Evolutionary conservation across 306 rosid genomes (phyloP), one percentile per base, ranked within the genome.

Genomic region (Corylus heterophylla): DNA sequence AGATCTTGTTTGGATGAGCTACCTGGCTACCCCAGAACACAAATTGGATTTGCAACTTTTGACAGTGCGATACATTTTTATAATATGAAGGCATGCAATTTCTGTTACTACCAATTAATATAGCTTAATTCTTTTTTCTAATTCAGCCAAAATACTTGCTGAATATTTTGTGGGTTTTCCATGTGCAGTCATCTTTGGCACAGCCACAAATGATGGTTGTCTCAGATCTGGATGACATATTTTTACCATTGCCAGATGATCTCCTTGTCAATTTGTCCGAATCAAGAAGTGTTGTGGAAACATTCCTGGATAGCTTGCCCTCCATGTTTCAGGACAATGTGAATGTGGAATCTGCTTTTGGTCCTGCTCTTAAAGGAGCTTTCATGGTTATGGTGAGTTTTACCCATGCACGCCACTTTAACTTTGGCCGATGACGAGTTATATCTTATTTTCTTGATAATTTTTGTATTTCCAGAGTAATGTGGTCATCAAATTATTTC

Each of bases 171-270:
- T 76, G 80, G 72, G 39, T 80, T 80, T 83, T 76, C 74, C 78
- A 39, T 67, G 70, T 88, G 80, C 89, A 96, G 99, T 90, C 99
- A 75, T 90, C 98, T 80, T 85, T 96, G 89, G 90, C 91, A 61
- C 99, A 96, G 83, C 96, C 99, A 55, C 99, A 96, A 87, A 96
- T 96, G 99, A 88, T 90, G 91, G 99, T 96, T 82, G 97, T 96
- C 88, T 91, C 99, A 76, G 99, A 96, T 88, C 84, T 96, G 79
- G 99, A 96, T 72, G 99, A 93, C 72, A 82, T 96, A 86, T 96
- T 96, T 89, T 83, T 96, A 77, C 99, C 99, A n/a, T 88, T 96
- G 78, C 99, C 98, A 71, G 99, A 96, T 83, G 99, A 96, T 87
- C 97, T 96, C 72, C 94, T 96, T 81, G 99, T 96, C 79, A 96